Base-by-base conservation (phyloP, 192 early-diverging fungal species). In the Gamsiella multidivaricata region DNA sequence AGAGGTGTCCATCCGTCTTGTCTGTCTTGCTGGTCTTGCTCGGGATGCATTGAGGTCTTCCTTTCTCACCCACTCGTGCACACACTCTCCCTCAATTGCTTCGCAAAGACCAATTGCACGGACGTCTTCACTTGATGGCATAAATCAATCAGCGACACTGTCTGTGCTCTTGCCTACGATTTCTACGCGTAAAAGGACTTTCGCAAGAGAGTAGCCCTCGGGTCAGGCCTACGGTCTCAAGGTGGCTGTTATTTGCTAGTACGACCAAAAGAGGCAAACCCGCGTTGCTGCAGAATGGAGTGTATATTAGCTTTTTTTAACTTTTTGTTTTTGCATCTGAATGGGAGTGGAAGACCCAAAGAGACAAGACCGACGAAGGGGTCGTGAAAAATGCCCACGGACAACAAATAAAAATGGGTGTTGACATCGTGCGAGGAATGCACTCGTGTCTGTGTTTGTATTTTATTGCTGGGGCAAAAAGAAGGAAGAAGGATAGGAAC, bases 231-330 rank as follows among this genome's bases (percentile, higher is more conserved):
- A n/a, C n/a, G n/a, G n/a, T n/a, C n/a, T n/a, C n/a, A n/a, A n/a
- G n/a, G n/a, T 52, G 26, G 25, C 15, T 33, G 5, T 8, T 3
- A 12, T 15, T n/a, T n/a, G n/a, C n/a, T 22, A 31, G 20, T 25
- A 2, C 3, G 10, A 31, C 70, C 71, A 59, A 75, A 75, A 66
- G 71, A 75, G 71, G 71, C 54, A 75, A 53, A 42, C 64, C 61
- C 71, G 71, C 70, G 15, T 60, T 51, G 6, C 33, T 14, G 23
- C 9, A 43, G 46, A 23, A 56, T n/a, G n/a, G n/a, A n/a, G n/a
- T n/a, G n/a, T n/a, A n/a, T n/a, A 36, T 49, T 34, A 55, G 10
- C 33, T 52, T 59, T 63, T 33, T 61, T 61, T 61, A 17, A 47
- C 23, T 47, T 36, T 45, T 46, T 46, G 5, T 18, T 6, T 18